Conservation (phyloP, 1,284 basidiomycete genomes). For the Ceratobasidium sp. region DNA sequence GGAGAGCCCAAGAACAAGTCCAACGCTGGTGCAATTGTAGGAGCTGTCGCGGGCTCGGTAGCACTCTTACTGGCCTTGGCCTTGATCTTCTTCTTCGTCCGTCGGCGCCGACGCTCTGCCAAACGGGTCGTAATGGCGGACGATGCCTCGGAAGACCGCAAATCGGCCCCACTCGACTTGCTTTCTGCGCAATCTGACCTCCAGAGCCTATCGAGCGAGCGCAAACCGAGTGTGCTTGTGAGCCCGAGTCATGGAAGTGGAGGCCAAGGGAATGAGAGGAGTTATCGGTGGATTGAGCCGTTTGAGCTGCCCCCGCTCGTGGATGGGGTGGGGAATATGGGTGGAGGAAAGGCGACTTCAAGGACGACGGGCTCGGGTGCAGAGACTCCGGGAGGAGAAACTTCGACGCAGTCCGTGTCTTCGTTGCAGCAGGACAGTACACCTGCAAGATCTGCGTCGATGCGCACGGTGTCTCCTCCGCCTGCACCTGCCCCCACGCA, state of each 20-base stretch:
- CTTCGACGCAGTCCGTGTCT: background rate
- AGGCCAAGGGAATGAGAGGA: conserved; percentile 8
- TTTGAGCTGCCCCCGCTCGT: conserved; percentile 36
- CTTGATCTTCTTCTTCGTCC: conserved; percentile 10
- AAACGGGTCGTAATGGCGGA: background rate
- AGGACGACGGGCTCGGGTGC: background rate
- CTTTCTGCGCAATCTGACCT: conserved; percentile 12
- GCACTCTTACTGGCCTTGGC: conserved; percentile 19
- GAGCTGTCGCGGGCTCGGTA: conserved; percentile 22
- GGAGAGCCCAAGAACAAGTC: background rate
- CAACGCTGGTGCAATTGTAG: conserved; percentile 17
- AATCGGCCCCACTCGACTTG: background rate
- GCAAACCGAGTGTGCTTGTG: conserved; percentile 5
- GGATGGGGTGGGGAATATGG: background rate
- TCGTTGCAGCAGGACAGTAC: background rate
- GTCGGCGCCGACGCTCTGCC: background rate
- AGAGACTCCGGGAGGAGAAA: background rate
- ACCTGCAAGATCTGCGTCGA: background rate
- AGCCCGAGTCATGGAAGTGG: conserved; percentile 29
- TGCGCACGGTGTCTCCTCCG: background rate
- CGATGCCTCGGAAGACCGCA: background rate
- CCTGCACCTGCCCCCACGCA: background rate
- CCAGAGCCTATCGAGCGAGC: conserved; percentile 5
- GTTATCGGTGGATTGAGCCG: conserved; percentile 20
- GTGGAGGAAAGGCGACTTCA: background rate